Percentiles rank a stretch among this genome's conserved stretches.
phyloP scores from a whole-genome alignment of 306 rosid species.

The Psophocarpus tetragonolobus region DNA sequence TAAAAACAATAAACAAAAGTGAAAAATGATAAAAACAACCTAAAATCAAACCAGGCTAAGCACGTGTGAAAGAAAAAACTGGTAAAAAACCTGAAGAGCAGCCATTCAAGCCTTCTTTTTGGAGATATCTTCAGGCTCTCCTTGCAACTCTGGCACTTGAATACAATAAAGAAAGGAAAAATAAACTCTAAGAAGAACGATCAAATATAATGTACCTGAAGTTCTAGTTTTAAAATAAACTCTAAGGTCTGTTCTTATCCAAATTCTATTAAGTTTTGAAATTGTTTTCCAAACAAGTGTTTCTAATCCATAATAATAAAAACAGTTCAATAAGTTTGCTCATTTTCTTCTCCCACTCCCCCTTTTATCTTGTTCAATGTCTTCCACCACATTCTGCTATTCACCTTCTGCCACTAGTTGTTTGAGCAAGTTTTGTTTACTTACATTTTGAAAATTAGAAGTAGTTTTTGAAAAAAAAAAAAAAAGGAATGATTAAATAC shows the following conservation, averaged over 20 bases:
- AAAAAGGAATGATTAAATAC: too few species aligned
- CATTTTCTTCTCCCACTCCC: background rate
- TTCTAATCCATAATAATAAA: background rate
- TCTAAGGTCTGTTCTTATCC: too few species aligned
- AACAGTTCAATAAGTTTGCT: background rate
- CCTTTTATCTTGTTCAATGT: background rate
- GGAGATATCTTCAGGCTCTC: constrained; percentile 94
- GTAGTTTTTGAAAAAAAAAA: background rate
- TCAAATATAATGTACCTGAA: background rate
- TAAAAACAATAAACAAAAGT: background rate
- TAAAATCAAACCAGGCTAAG: constrained; percentile 5
- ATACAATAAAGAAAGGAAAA: constrained; percentile 2
- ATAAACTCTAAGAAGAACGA: constrained; percentile 1
- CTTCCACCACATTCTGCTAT: background rate
- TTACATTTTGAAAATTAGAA: background rate
- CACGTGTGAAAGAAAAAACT: background rate
- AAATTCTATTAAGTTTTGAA: background rate
- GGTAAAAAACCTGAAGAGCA: constrained; percentile 61
- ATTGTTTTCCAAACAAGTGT: background rate
- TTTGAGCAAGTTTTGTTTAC: background rate
- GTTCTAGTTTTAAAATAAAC: too few species aligned
- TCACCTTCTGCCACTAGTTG: background rate
- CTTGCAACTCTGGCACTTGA: constrained; percentile 94
- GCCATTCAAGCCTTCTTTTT: constrained; percentile 96
- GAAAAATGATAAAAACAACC: background rate